Conservation (phyloP, 2,329 filamentous ascomycete genomes). For the Endocalyx cinctus region DNA sequence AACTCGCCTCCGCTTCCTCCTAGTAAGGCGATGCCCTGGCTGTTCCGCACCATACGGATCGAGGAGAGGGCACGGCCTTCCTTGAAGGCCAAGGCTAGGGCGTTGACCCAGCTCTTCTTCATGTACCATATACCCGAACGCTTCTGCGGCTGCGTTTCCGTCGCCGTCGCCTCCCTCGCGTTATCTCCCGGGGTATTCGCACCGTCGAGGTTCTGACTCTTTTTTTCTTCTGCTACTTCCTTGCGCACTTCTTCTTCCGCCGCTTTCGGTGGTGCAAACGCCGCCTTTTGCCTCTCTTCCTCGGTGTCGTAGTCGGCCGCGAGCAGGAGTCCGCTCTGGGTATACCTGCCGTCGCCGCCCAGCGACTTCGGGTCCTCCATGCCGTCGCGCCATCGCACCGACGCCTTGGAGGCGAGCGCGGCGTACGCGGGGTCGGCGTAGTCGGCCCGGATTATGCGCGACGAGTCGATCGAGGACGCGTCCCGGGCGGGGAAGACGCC, state of each 20-base stretch:
- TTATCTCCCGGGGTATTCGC: constrained; percentile 33
- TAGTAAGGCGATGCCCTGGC: constrained; percentile 38
- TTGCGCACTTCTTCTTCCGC: too few relatives aligned
- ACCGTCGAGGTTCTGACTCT: too few relatives aligned
- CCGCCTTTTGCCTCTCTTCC: too few relatives aligned
- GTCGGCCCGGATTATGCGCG: constrained; percentile 65
- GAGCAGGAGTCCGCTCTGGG: constrained; percentile 64
- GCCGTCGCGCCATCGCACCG: constrained; percentile 61
- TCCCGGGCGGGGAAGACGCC: constrained; percentile 57
- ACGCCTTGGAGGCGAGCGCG: constrained; percentile 65
- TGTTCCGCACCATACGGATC: constrained; percentile 41
- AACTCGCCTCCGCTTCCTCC: constrained; percentile 46
- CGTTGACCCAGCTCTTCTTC: constrained; percentile 57
- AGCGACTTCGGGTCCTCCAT: constrained; percentile 47
- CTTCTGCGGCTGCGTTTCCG: constrained; percentile 9
- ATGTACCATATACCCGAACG: constrained; percentile 54
- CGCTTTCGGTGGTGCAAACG: too few relatives aligned
- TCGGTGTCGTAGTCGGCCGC: constrained; percentile 44
- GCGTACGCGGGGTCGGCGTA: constrained; percentile 79
- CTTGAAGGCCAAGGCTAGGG: constrained; percentile 43
- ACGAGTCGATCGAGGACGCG: constrained; percentile 57
- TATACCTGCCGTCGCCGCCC: constrained; percentile 63
- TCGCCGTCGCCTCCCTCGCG: constrained; percentile 34
- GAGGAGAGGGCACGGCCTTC: constrained; percentile 30
- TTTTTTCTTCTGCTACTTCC: too few relatives aligned